Evolutionary conservation across 257 asterid genomes (phyloP).

Genomic region (Plantago major): DNA sequence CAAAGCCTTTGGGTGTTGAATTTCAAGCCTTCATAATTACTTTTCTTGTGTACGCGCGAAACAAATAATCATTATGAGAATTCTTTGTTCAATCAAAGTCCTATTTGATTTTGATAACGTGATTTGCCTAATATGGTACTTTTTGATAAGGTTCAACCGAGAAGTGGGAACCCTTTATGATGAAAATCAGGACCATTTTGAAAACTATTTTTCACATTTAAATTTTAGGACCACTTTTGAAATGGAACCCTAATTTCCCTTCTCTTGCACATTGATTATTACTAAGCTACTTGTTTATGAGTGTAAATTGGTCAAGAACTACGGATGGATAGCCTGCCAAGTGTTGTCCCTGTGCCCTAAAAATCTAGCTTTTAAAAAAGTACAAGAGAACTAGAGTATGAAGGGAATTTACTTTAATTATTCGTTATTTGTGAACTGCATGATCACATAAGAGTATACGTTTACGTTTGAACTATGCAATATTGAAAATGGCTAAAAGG

Average conservation of each 20-base stretch:
- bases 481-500: too few species aligned
- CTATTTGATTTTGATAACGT: slow-evolving; percentile 5
- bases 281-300: background rate
- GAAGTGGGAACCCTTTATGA: background rate
- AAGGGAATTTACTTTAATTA: too few species aligned
- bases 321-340: too few species aligned
- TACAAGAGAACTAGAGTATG: too few species aligned
- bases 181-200: slow-evolving; percentile 2
- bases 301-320: background rate
- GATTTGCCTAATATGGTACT: slow-evolving; percentile 1
- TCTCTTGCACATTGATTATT: background rate
- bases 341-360: too few species aligned
- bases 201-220: background rate
- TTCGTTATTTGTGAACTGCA: too few species aligned
- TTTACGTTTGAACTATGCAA: too few species aligned
- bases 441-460: too few species aligned
- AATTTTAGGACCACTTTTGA: background rate
- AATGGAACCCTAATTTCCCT: background rate
- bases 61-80: background rate
- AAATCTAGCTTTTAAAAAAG: too few species aligned
- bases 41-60: background rate
- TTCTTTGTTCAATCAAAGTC: background rate
- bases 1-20: background rate
- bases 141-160: background rate
- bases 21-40: background rate